Base-by-base conservation (phyloP, 2,329 filamentous ascomycete genomes). In the Diplodia scrobiculata region DNA sequence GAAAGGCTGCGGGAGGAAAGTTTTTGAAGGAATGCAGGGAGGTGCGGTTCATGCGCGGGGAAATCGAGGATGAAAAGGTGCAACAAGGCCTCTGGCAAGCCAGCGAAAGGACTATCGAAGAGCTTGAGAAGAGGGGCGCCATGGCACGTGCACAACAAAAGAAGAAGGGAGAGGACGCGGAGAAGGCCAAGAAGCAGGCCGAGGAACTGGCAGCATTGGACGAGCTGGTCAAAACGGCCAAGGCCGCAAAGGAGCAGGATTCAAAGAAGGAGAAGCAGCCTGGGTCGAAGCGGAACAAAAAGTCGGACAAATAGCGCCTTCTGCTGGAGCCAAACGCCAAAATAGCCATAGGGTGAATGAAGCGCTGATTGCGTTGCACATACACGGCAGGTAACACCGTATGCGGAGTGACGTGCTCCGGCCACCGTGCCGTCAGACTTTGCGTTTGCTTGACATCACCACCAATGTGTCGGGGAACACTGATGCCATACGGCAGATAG, bases 41-140 rank as follows among this genome's bases (percentile, higher is more conserved):
- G 73, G 84, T 93, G 19, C 86, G 89, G 68, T 89, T 87, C 76
- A 84, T 89, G 29, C 84, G 91, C 63, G 82, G 80, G 29, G 93
- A 97, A 72, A 83, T 97, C 52, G 84, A 84, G 69, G 90, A 96
- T 73, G 92, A 96, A 69, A 85, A 84, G 21, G 79, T 91, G 34
- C 92, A 92, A 67, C 92, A 96, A 84, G 86, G 88, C 75, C 81
- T 99, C 17, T 99, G 94, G 94, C 87, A 96, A 74, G 88, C 91
- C 67, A 97, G 91, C 74, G 93, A 97, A 73, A 87, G 87, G 74
- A 86, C 96, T 69, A 89, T 98, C 66, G 89, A 96, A 76, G 84
- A 85, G 71, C 85, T 89, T 14, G 93, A 98, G 78, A 96, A 91
- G 80, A 86, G 89, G 74, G 86, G 89, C 27, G 92, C 92, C 9